Evolutionary conservation across 192 early-diverging fungal species (phyloP).

Genomic region (Entomortierella parvispora): DNA sequence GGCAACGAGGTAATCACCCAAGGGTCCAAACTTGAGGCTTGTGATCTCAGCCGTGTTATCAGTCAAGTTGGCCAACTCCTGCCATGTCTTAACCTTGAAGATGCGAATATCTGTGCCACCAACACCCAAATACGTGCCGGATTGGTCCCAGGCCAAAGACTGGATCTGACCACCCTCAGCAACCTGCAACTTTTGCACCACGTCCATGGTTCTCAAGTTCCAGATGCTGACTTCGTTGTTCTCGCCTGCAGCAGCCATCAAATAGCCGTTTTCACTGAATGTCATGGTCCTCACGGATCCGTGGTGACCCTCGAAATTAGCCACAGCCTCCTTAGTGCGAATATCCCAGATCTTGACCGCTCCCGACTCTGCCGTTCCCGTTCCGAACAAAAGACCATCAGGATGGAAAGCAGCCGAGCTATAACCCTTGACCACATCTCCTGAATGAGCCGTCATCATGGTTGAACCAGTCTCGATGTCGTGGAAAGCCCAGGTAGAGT

Average conservation of each 20-base stretch:
- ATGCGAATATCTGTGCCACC: slow-evolving; percentile 70
- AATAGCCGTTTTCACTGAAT: slow-evolving; percentile 96
- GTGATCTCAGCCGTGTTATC: slow-evolving; percentile 66
- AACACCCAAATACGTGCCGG: slow-evolving; percentile 86
- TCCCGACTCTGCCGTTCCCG: slow-evolving; percentile 73
- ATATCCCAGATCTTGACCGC: slow-evolving; percentile 88
- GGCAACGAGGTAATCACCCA: slow-evolving; percentile 63
- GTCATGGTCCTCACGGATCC: slow-evolving; percentile 76
- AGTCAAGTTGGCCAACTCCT: slow-evolving; percentile 55
- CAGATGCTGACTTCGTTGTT: slow-evolving; percentile 85
- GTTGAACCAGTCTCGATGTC: slow-evolving; percentile 72
- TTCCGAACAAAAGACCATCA: slow-evolving; percentile 88
- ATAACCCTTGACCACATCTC: slow-evolving; percentile 66
- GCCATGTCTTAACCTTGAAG: slow-evolving; percentile 78
- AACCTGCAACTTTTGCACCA: slow-evolving; percentile 73
- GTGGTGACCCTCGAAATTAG: slow-evolving; percentile 71
- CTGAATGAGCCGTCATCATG: slow-evolving; percentile 54
- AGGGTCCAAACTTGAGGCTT: slow-evolving; percentile 64
- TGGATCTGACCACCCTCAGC: slow-evolving; percentile 64
- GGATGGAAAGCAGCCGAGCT: slow-evolving; percentile 84
- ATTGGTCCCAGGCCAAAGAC: slow-evolving; percentile 81
- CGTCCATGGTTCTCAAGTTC: slow-evolving; percentile 92
- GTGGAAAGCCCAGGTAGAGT: slow-evolving; percentile 86
- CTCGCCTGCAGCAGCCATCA: slow-evolving; percentile 81
- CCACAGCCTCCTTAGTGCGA: slow-evolving; percentile 71